Conservation (phyloP, 441 rosid genomes). For the Jatropha podagrica region DNA sequence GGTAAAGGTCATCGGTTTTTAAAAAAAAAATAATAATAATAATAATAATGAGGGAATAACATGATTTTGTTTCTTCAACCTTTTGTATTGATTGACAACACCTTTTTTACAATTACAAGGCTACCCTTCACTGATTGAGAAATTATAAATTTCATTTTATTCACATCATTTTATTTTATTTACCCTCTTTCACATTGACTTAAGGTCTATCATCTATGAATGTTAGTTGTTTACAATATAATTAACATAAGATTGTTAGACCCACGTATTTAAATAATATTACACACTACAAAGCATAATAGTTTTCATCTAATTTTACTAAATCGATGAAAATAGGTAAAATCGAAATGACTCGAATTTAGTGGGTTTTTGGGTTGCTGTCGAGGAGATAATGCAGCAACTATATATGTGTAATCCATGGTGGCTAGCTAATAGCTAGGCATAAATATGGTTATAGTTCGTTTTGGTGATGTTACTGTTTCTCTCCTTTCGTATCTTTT, state of each 20-base stretch:
- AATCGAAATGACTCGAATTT: too few species aligned
- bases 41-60: constrained; percentile 34
- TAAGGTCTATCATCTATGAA: too few species aligned
- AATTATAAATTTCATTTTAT: too few species aligned
- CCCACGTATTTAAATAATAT: too few species aligned
- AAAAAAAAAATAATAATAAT: constrained; percentile 11
- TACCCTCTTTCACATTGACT: too few species aligned
- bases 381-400: neutral
- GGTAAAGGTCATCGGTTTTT: constrained; percentile 24
- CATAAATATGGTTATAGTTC: neutral
- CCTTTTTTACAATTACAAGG: constrained; percentile 38
- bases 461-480: constrained; percentile 2
- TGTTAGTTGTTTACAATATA: too few species aligned
- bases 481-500: neutral
- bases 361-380: neutral
- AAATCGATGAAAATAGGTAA: too few species aligned
- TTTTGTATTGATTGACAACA: constrained; percentile 55
- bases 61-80: constrained; percentile 46
- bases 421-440: neutral
- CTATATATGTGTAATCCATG: neutral
- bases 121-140: constrained; percentile 26
- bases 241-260: too few species aligned
- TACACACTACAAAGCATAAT: too few species aligned
- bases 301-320: too few species aligned
- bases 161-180: too few species aligned